A percentile compares a stretch with the other conserved stretches of the same genome.
These are phyloP conservation scores for Citrullus amarus DNA, from an alignment of 306 rosid species.

Conservation along the genomic window DNA sequence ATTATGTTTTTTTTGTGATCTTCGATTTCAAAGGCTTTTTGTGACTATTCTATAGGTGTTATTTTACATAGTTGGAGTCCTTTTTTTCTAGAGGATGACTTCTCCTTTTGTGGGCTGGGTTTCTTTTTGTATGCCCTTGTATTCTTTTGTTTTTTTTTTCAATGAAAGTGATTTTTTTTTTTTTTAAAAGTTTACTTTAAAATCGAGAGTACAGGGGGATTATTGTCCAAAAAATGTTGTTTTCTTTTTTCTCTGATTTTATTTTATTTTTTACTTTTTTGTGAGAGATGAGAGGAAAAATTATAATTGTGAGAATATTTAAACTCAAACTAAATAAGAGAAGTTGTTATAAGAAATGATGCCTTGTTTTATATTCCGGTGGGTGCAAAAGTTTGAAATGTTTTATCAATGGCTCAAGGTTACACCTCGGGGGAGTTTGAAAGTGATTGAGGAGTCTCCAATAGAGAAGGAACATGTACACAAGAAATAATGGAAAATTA, in stretches of 20 bases:
- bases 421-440: not conserved
- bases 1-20: no score
- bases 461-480: not conserved
- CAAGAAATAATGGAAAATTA: not conserved
- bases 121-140: no score
- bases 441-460: not conserved
- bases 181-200: not conserved
- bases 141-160: no score
- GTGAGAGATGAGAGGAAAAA: not conserved
- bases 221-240: not conserved
- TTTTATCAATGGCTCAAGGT: not conserved
- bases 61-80: no score
- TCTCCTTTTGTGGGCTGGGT: no score
- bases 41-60: no score
- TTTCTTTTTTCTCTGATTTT: not conserved
- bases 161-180: no score
- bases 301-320: not conserved
- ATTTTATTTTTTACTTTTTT: not conserved
- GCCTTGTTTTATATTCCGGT: not conserved
- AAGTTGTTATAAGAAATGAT: not conserved
- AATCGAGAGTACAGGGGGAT: not conserved
- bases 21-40: no score
- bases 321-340: not conserved
- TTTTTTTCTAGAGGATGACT: no score
- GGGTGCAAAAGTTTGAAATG: not conserved